phyloP scores from a whole-genome alignment of 83 land plant species.

The Picea abies region DNA sequence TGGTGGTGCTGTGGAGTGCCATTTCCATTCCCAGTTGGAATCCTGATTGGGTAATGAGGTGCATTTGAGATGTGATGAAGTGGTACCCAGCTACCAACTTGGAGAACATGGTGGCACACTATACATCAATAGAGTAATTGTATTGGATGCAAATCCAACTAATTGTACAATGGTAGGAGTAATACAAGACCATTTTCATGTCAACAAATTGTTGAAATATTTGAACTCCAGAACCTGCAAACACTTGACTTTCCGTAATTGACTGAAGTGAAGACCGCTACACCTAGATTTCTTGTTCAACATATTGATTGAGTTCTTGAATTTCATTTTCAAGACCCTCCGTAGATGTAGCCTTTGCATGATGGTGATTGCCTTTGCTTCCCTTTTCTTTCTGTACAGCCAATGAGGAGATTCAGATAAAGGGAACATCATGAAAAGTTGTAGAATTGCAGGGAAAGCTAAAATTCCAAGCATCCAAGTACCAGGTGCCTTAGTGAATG shows the following conservation, averaged over 20 bases:
- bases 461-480: slow-evolving; percentile 94
- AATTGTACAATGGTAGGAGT: slow-evolving; percentile 59
- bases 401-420: slow-evolving; percentile 87
- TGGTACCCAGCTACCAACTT: too few species aligned
- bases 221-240: slow-evolving; percentile 19
- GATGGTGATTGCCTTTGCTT: slow-evolving; percentile 20
- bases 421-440: slow-evolving; percentile 48
- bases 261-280: slow-evolving; percentile 4
- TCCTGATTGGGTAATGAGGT: too few species aligned
- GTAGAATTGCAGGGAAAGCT: slow-evolving; percentile 74
- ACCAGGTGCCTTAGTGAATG: slow-evolving; percentile 80
- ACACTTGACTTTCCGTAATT: slow-evolving; percentile 17
- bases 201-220: slow-evolving; percentile 63
- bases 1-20: too few species aligned
- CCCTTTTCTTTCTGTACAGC: slow-evolving; percentile 45
- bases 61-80: too few species aligned
- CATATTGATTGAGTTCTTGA: slow-evolving; percentile 31
- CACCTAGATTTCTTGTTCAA: slow-evolving; percentile 46
- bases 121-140: slow-evolving; percentile 33
- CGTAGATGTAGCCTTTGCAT: slow-evolving; percentile 50
- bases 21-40: too few species aligned
- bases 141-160: slow-evolving; percentile 69
- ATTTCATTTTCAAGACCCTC: slow-evolving; percentile 47
- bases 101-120: too few species aligned
- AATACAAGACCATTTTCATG: slow-evolving; percentile 72